Conservation (phyloP, 2,329 filamentous ascomycete genomes). For the Rhinocladiella mackenziei region DNA sequence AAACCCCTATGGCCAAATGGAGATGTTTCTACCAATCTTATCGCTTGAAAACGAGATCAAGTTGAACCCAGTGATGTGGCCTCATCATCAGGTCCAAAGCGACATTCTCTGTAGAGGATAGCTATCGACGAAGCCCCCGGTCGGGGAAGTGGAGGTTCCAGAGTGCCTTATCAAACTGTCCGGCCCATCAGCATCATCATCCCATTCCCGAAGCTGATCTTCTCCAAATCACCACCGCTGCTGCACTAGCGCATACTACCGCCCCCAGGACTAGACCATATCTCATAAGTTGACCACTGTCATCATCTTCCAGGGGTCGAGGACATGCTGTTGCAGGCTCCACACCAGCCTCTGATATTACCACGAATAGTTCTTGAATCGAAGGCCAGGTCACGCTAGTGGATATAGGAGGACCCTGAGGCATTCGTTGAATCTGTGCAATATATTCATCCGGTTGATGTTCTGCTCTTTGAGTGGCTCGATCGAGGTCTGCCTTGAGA, state of each 20-base stretch:
- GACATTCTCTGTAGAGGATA: too few species aligned
- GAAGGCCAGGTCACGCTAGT: conserved; percentile 93
- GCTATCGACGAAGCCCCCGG: too few species aligned
- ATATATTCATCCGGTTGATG: conserved; percentile 91
- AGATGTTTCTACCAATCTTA: too few species aligned
- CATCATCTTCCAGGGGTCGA: conserved; percentile 73
- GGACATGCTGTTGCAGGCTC: conserved; percentile 86
- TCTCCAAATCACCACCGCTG: conserved; percentile 59
- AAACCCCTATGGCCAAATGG: too few species aligned
- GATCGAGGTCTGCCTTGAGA: conserved; percentile 91
- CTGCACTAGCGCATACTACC: conserved; percentile 55
- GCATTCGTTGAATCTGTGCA: conserved; percentile 70
- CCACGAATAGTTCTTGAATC: conserved; percentile 90
- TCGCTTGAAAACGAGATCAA: too few species aligned
- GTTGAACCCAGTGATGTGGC: too few species aligned
- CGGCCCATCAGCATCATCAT: too few species aligned
- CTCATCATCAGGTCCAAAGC: too few species aligned
- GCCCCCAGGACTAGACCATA: conserved; percentile 82
- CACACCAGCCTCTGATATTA: conserved; percentile 83
- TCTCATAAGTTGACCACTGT: conserved; percentile 64
- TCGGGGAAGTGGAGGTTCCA: too few species aligned
- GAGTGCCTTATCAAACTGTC: too few species aligned
- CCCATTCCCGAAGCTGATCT: too few species aligned
- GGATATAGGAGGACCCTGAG: conserved; percentile 70
- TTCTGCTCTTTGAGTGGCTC: conserved; percentile 91